Conservation (phyloP, 78 protist species). For the Anaeramoeba ignava region DNA sequence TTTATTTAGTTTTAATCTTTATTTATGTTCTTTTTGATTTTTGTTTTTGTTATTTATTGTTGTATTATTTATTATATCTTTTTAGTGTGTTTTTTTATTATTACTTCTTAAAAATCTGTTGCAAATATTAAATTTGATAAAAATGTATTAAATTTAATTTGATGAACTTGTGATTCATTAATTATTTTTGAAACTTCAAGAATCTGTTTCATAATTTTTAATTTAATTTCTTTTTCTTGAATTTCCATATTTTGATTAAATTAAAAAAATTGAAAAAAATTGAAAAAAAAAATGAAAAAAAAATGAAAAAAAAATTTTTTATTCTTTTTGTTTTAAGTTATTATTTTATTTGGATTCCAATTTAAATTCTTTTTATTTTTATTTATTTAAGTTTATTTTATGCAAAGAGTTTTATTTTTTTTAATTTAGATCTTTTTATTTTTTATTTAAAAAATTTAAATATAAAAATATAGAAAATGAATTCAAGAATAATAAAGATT, state of each 20-base stretch:
- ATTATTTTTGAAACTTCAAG: background rate
- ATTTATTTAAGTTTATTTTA: background rate
- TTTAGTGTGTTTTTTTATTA: background rate
- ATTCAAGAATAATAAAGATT: background rate
- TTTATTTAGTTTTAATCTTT: background rate
- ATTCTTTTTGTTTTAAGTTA: slow-evolving; percentile 1
- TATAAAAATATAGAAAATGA: background rate
- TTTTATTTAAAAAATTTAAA: background rate
- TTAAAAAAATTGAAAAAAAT: background rate
- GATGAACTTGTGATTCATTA: background rate
- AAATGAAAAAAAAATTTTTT: background rate
- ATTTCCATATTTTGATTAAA: background rate
- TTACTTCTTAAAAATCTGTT: slow-evolving; percentile 4
- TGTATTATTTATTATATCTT: background rate
- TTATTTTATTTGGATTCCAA: background rate
- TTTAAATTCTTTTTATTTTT: background rate
- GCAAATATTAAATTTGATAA: background rate
- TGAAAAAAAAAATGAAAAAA: slow-evolving; percentile 2
- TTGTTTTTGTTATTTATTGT: background rate
- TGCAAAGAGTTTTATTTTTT: background rate
- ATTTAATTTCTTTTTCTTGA: slow-evolving; percentile 4
- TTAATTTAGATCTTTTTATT: slow-evolving; percentile 1
- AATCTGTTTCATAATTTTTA: background rate
- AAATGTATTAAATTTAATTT: background rate
- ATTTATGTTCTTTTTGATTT: slow-evolving; percentile 6